Evolutionary conservation across 768 basidiomycete genomes (phyloP).

Genomic region (Saitozyma podzolica): DNA sequence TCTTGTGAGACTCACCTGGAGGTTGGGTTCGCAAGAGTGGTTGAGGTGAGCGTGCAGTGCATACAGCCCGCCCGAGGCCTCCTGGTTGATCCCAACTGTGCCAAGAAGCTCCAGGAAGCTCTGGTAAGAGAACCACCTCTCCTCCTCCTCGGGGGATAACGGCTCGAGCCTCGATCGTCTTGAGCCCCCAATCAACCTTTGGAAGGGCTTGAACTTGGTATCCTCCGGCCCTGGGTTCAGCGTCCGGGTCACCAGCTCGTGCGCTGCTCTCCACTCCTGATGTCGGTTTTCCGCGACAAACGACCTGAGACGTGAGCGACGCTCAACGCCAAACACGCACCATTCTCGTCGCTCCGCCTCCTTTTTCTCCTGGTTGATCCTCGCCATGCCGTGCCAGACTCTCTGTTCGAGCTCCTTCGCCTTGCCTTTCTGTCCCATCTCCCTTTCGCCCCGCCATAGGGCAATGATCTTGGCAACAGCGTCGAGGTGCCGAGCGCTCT

Average conservation of each 20-base stretch:
- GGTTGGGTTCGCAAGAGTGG: slow-evolving; percentile 77
- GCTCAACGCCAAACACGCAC: slow-evolving; percentile 24
- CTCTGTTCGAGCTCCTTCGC: slow-evolving; percentile 59
- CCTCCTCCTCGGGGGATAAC: slow-evolving; percentile 57
- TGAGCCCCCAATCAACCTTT: not conserved
- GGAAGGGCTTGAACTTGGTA: slow-evolving; percentile 46
- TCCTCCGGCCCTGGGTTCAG: slow-evolving; percentile 62
- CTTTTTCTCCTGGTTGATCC: slow-evolving; percentile 72
- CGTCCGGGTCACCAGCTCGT: slow-evolving; percentile 61
- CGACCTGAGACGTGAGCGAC: slow-evolving; percentile 25
- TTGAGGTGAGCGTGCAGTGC: slow-evolving; percentile 83
- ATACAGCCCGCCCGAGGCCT: slow-evolving; percentile 84
- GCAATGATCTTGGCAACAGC: slow-evolving; percentile 70
- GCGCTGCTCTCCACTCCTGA: slow-evolving; percentile 65
- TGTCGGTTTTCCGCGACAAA: slow-evolving; percentile 19
- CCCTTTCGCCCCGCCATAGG: slow-evolving; percentile 62
- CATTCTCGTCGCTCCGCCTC: slow-evolving; percentile 44
- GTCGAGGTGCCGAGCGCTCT: slow-evolving; percentile 73
- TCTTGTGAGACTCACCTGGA: slow-evolving; percentile 58
- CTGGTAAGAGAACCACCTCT: slow-evolving; percentile 71
- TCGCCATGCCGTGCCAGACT: slow-evolving; percentile 64
- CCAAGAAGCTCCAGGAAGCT: slow-evolving; percentile 72
- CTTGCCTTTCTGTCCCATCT: slow-evolving; percentile 46
- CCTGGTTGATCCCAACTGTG: slow-evolving; percentile 78
- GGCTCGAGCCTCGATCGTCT: slow-evolving; percentile 24